Percentiles rank a stretch among this genome's conserved stretches.
Conservation (phyloP, 1,284 basidiomycete genomes). For the Cerrena zonata region DNA sequence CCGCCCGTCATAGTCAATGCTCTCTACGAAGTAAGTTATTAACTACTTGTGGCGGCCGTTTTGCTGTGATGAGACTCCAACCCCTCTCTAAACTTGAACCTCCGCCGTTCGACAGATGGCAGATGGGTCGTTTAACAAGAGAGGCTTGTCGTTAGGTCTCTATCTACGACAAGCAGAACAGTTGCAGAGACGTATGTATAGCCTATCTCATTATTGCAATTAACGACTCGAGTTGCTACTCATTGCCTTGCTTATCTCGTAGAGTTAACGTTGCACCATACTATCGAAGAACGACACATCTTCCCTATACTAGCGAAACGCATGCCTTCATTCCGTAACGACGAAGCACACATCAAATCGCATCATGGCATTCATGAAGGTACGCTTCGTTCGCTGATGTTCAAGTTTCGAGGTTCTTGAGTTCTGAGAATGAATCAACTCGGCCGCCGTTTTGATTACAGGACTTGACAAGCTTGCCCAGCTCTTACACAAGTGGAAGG, state of each 20-base stretch:
- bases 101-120: slow-evolving; percentile 18
- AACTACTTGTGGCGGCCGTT: not conserved
- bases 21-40: slow-evolving; percentile 21
- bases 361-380: slow-evolving; percentile 67
- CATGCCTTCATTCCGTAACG: slow-evolving; percentile 54
- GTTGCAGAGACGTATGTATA: slow-evolving; percentile 18
- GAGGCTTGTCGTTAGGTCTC: slow-evolving; percentile 24
- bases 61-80: not conserved
- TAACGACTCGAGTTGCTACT: not conserved
- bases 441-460: slow-evolving; percentile 18
- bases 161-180: slow-evolving; percentile 22
- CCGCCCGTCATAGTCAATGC: slow-evolving; percentile 17
- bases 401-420: too few species aligned
- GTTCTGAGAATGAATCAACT: not conserved
- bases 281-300: slow-evolving; percentile 56
- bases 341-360: slow-evolving; percentile 50
- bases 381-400: slow-evolving; percentile 20
- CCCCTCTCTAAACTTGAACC: not conserved
- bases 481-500: slow-evolving; percentile 42
- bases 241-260: not conserved
- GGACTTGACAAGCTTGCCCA: slow-evolving; percentile 49
- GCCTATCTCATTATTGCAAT: not conserved
- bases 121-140: slow-evolving; percentile 25
- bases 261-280: slow-evolving; percentile 62
- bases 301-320: slow-evolving; percentile 60